These are phyloP conservation scores for Lathyrus sativus DNA, from an alignment of 306 rosid genomes.

Conservation along the genomic window DNA sequence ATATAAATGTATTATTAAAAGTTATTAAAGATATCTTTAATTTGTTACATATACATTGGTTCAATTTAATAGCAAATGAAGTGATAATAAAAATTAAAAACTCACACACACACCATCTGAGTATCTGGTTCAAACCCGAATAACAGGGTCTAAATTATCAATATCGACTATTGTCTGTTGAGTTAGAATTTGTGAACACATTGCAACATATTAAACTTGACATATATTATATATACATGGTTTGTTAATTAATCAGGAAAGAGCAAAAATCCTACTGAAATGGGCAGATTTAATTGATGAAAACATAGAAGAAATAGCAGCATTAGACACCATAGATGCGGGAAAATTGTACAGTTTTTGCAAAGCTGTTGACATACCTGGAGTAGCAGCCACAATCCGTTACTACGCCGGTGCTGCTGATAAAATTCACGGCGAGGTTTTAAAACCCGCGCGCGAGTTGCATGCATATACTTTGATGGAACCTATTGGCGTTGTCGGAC, in stretches of 20 bases:
- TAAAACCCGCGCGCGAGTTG: constrained; percentile 53
- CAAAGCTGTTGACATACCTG: constrained; percentile 61
- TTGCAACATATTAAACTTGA: constrained; percentile 11
- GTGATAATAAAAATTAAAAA: no score
- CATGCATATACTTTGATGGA: constrained; percentile 77
- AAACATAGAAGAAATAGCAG: constrained; percentile 66
- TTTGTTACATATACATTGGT: no score
- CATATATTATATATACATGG: neutral
- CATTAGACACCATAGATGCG: constrained; percentile 68
- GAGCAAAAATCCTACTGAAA: constrained; percentile 62
- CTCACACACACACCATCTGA: no score
- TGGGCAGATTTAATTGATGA: constrained; percentile 69
- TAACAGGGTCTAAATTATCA: no score
- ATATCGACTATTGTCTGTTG: no score
- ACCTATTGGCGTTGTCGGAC: constrained; percentile 86
- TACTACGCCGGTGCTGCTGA: constrained; percentile 95
- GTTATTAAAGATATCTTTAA: no score
- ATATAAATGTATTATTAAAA: no score
- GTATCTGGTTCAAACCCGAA: no score
- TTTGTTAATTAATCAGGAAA: constrained; percentile 51
- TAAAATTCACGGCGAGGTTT: constrained; percentile 73
- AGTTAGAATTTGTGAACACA: no score
- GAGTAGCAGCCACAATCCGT: constrained; percentile 44
- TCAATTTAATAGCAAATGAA: no score
- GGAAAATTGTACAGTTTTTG: constrained; percentile 54